Evolutionary conservation across 495 filamentous ascomycete species (phyloP).

Genomic region (Penicillium canariense): DNA sequence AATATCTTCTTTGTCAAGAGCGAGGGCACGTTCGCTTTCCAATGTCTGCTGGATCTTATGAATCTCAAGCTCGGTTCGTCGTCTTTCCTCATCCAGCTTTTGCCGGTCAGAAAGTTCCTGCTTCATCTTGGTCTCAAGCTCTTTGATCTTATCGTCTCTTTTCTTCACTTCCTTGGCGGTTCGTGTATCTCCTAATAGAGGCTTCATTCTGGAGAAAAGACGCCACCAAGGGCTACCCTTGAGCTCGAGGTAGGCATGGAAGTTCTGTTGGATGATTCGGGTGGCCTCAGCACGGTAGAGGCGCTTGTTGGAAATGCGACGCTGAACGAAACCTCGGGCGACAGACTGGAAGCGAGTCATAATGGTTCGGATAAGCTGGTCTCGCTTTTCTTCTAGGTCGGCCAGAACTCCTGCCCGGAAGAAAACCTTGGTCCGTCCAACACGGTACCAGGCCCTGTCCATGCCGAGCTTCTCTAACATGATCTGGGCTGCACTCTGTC

Average conservation of each 20-base stretch:
- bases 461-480: conserved; percentile 89
- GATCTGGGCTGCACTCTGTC: conserved; percentile 75
- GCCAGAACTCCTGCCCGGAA: conserved; percentile 96
- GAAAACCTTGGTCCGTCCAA: conserved; percentile 97
- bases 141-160: conserved; percentile 86
- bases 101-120: conserved; percentile 71
- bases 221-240: conserved; percentile 96
- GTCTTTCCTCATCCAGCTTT: conserved; percentile 85
- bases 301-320: conserved; percentile 84
- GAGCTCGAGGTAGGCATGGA: conserved; percentile 82
- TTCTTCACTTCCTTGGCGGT: conserved; percentile 90
- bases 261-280: conserved; percentile 90
- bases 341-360: conserved; percentile 92
- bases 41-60: conserved; percentile 86
- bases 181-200: conserved; percentile 84
- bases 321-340: conserved; percentile 83
- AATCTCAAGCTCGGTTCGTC: conserved; percentile 82
- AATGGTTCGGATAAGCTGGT: conserved; percentile 86
- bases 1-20: conserved; percentile 97
- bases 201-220: conserved; percentile 92
- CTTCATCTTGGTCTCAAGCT: conserved; percentile 79
- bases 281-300: conserved; percentile 94
- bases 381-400: conserved; percentile 92
- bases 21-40: conserved; percentile 91
- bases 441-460: conserved; percentile 82